A percentile compares a stretch with the other conserved stretches of the same genome.
phyloP scores from a whole-genome alignment of 306 rosid genomes.

The Vigna unguiculata region DNA sequence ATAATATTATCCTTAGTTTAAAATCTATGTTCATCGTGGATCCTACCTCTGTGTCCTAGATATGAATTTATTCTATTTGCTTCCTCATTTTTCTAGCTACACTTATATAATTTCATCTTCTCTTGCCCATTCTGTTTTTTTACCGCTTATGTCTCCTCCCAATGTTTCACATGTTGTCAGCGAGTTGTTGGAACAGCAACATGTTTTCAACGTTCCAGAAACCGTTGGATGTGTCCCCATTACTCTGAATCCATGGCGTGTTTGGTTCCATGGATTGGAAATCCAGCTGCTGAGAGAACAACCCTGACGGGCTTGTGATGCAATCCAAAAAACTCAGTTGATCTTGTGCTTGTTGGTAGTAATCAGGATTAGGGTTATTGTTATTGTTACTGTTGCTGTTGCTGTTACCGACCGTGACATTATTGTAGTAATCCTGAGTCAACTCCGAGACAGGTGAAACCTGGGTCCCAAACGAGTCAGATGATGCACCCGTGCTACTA shows the following conservation, averaged over 20 bases:
- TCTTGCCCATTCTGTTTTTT: neutral
- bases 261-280: conserved; percentile 63
- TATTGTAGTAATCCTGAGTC: conserved; percentile 56
- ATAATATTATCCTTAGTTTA: conserved; percentile 39
- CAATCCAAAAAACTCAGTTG: conserved; percentile 48
- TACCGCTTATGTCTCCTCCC: neutral
- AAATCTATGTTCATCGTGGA: conserved; percentile 50
- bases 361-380: conserved; percentile 50
- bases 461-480: conserved; percentile 78
- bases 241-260: conserved; percentile 56
- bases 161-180: conserved; percentile 45
- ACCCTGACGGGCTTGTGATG: conserved; percentile 54
- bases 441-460: conserved; percentile 75
- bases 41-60: conserved; percentile 54
- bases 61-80: conserved; percentile 42
- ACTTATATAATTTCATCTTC: conserved; percentile 9
- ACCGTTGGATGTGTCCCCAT: conserved; percentile 67
- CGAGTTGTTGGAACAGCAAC: conserved; percentile 68
- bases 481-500: conserved; percentile 79
- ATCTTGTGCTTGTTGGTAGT: conserved; percentile 50
- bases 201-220: conserved; percentile 79
- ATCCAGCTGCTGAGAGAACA: conserved; percentile 57
- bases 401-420: conserved; percentile 39
- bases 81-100: neutral
- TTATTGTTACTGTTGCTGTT: conserved; percentile 39